These are phyloP conservation scores for Leccinum brunneo-olivaceum DNA, from an alignment of 1,284 basidiomycete genomes.

Conservation along the genomic window DNA sequence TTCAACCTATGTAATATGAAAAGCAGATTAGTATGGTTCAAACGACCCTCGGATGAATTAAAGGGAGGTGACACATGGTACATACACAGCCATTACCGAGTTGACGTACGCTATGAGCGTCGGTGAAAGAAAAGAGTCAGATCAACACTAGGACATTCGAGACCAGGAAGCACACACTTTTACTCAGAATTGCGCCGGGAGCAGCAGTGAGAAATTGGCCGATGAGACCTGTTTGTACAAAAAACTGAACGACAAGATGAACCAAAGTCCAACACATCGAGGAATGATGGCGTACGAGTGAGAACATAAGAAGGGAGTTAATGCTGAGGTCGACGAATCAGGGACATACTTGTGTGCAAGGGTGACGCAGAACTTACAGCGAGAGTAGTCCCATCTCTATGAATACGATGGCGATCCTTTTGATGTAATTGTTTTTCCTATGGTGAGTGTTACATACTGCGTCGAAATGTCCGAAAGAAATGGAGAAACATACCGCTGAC, in stretches of 20 bases:
- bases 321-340: neutral
- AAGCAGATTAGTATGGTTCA: neutral
- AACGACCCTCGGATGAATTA: no score
- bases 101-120: neutral
- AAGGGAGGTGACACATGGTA: neutral
- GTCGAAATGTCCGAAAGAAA: neutral
- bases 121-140: neutral
- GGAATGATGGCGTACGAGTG: neutral
- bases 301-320: neutral
- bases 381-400: neutral
- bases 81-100: neutral
- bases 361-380: neutral
- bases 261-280: neutral
- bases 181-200: neutral
- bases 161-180: neutral
- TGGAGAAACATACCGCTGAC: neutral
- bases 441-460: no score
- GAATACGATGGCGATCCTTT: neutral
- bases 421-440: neutral
- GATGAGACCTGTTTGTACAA: neutral
- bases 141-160: neutral
- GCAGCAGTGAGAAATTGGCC: neutral
- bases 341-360: neutral
- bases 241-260: neutral
- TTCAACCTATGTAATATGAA: neutral